Conservation (phyloP, 805 yeast species). For the Ogataea chonburiensis region DNA sequence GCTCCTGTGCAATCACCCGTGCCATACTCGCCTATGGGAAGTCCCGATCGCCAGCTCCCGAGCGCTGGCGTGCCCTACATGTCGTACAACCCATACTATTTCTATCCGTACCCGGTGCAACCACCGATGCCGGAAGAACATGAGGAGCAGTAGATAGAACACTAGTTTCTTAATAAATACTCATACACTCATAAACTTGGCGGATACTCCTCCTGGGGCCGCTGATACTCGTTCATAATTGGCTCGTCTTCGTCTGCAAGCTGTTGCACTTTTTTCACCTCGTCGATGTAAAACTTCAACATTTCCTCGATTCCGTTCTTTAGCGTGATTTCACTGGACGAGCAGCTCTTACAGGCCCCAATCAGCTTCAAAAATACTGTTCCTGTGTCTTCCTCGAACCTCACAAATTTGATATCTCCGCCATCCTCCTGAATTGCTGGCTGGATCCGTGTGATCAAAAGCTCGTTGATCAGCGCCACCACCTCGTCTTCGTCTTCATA, state of each 20-base stretch:
- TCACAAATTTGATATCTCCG: conserved; percentile 89
- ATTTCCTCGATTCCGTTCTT: conserved; percentile 96
- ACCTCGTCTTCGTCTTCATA: conserved; percentile 75
- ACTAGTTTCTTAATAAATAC: conserved; percentile 8
- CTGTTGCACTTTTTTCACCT: conserved; percentile 85
- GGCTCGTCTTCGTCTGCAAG: conserved; percentile 77
- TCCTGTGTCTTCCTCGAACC: conserved; percentile 82
- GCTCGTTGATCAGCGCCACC: conserved; percentile 84
- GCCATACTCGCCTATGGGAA: conserved; percentile 1
- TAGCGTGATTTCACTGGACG: conserved; percentile 85
- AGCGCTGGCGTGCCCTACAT: conserved; percentile 15
- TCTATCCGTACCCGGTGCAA: conserved; percentile 21
- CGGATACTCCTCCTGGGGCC: conserved; percentile 31
- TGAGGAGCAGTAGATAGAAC: conserved; percentile 3
- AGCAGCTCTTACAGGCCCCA: conserved; percentile 96
- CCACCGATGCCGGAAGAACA: conserved; percentile 2
- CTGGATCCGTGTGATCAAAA: conserved; percentile 89
- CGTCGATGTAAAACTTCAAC: conserved; percentile 96
- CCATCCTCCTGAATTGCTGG: conserved; percentile 99
- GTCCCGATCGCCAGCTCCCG: conserved; percentile 14
- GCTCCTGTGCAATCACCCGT: conserved; percentile 5
- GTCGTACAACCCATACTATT: conserved; percentile 23
- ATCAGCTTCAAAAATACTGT: conserved; percentile 83
- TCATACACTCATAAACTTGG: conserved; percentile 32
- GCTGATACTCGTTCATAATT: conserved; percentile 5